Percentiles rank a stretch among this genome's conserved stretches.
Conservation (phyloP, 179 eudicot species). For the Spinacia oleracea region DNA sequence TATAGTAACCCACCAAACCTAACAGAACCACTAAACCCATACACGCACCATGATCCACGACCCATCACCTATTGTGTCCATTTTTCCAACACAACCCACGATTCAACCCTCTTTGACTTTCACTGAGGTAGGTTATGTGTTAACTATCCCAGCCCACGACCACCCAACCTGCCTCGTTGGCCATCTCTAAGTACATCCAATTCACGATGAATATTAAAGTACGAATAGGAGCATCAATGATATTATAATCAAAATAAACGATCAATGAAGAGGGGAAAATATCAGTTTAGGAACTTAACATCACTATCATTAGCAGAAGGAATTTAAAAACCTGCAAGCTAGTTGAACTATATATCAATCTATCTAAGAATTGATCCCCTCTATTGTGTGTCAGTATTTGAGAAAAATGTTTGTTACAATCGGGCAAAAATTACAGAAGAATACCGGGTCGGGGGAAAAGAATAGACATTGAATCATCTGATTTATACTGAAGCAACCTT, state of each 20-base stretch:
- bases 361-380: slow-evolving; percentile 14
- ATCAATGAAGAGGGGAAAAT: not conserved
- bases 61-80: too few relatives aligned
- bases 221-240: not conserved
- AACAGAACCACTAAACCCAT: too few relatives aligned
- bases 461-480: slow-evolving; percentile 34
- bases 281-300: not conserved
- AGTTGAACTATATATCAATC: slow-evolving; percentile 10
- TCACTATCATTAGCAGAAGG: not conserved
- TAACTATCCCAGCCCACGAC: too few relatives aligned
- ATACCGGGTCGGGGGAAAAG: slow-evolving; percentile 25
- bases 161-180: too few relatives aligned
- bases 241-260: not conserved
- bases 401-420: slow-evolving; percentile 22
- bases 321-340: slow-evolving; percentile 3
- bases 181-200: too few relatives aligned
- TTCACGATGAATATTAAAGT: too few relatives aligned
- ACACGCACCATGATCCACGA: too few relatives aligned
- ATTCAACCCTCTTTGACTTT: too few relatives aligned
- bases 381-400: slow-evolving; percentile 12
- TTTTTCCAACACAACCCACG: too few relatives aligned
- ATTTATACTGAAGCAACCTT: slow-evolving; percentile 25
- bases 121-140: too few relatives aligned
- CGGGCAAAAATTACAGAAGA: slow-evolving; percentile 32
- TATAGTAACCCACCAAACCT: too few relatives aligned